Evolutionary conservation across 2,329 filamentous ascomycete species (phyloP).

Genomic region (Hypomyces perniciosus): DNA sequence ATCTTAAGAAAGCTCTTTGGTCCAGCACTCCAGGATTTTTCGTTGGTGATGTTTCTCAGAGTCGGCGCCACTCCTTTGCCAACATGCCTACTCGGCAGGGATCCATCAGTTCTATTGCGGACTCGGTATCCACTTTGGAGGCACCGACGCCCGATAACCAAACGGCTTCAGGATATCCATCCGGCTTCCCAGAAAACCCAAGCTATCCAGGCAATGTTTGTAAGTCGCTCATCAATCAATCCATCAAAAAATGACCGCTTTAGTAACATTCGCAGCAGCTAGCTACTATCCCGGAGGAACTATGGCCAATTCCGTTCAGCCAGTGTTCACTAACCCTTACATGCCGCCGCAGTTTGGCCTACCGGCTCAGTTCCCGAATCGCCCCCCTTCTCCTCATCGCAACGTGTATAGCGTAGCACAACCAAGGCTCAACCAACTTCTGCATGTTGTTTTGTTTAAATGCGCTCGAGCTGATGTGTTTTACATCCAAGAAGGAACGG

Average conservation of each 20-base stretch:
- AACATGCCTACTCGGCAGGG: conserved; percentile 59
- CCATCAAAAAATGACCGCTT: conserved; percentile 4
- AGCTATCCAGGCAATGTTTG: conserved; percentile 34
- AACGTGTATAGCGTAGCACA: conserved; percentile 56
- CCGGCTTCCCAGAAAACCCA: conserved; percentile 34
- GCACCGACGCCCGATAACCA: conserved; percentile 37
- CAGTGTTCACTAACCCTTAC: conserved; percentile 34
- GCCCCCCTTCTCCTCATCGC: conserved; percentile 56
- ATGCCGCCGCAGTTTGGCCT: conserved; percentile 42
- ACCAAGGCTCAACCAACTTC: conserved; percentile 59
- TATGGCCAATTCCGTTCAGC: conserved; percentile 20
- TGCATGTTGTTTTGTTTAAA: conserved; percentile 95
- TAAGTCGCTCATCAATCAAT: conserved; percentile 24
- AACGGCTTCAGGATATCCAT: conserved; percentile 36
- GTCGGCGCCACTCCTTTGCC: conserved; percentile 74
- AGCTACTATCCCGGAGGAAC: conserved; percentile 22
- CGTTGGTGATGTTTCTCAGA: conserved; percentile 60
- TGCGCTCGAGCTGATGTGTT: conserved; percentile 93
- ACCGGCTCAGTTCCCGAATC: conserved; percentile 38
- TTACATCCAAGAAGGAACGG: conserved; percentile 93
- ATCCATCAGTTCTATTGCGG: conserved; percentile 56
- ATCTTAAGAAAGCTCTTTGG: conserved; percentile 63
- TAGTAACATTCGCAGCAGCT: conserved; percentile 13
- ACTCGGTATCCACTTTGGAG: conserved; percentile 44
- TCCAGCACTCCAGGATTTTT: conserved; percentile 65